Evolutionary conservation across 306 rosid genomes (phyloP).

Genomic region (Arachis hypogaea): DNA sequence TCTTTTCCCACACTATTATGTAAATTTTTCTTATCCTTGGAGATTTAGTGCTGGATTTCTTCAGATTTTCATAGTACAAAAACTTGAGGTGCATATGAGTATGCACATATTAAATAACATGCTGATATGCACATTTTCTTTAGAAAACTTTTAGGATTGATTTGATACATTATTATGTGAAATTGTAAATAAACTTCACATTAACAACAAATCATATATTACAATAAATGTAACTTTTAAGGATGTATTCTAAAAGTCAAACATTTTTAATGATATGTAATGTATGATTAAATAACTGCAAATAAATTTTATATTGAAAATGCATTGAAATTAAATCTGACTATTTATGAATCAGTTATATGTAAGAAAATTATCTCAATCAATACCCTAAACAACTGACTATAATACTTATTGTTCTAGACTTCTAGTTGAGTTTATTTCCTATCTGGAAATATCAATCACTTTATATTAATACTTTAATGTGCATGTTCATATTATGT

Average conservation of each 20-base stretch:
- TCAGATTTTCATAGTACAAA: constrained; percentile 3
- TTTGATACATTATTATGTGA: neutral
- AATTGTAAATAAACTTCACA: neutral
- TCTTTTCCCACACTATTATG: constrained; percentile 23
- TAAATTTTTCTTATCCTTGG: neutral
- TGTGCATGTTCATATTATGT: constrained; percentile 15
- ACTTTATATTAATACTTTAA: constrained; percentile 2
- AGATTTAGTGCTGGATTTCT: neutral
- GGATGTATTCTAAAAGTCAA: neutral
- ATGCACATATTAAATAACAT: neutral
- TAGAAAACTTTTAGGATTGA: too few relatives aligned
- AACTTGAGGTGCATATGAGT: neutral
- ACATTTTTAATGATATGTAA: neutral
- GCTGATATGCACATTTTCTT: constrained; percentile 11
- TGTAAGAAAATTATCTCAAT: neutral
- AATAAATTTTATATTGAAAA: too few relatives aligned
- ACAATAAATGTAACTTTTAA: neutral
- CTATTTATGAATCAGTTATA: too few relatives aligned
- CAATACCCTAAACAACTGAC: neutral
- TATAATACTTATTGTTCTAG: neutral
- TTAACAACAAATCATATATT: neutral
- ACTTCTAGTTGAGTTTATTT: neutral
- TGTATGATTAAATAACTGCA: too few relatives aligned
- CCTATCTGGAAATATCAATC: constrained; percentile 1
- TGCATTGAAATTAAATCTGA: too few relatives aligned